These are phyloP conservation scores for Picochlorum sp. DNA, from an alignment of 139 green algal genomes.

Conservation along the genomic window DNA sequence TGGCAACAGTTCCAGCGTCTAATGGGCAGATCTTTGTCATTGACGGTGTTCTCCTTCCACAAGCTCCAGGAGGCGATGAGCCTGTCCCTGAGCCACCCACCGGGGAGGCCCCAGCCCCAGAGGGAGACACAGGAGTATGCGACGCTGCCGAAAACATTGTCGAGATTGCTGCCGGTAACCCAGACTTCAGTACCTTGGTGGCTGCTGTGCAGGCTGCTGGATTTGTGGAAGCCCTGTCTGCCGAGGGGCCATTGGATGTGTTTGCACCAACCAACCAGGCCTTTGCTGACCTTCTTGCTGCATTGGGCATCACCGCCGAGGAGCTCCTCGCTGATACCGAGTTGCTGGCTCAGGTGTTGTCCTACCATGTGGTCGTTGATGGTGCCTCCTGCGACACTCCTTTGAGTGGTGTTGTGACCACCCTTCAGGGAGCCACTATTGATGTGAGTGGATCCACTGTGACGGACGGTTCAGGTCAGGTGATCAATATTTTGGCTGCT, in stretches of 20 bases:
- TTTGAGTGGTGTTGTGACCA: too few species aligned
- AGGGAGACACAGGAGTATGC: background rate
- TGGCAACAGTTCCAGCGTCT: constrained; percentile 16
- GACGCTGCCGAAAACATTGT: constrained; percentile 7
- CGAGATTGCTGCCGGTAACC: constrained; percentile 3
- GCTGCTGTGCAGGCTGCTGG: constrained; percentile 3
- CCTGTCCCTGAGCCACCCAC: background rate
- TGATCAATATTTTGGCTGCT: constrained; percentile 15
- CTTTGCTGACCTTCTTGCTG: constrained; percentile 18
- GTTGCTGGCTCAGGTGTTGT: too few species aligned
- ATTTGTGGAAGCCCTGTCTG: constrained; percentile 14
- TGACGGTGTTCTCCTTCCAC: constrained; percentile 14
- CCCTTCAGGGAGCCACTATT: too few species aligned
- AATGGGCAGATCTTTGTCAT: constrained; percentile 20
- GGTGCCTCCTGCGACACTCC: too few species aligned
- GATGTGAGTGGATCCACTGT: too few species aligned
- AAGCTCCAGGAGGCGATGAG: background rate
- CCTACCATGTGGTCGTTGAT: too few species aligned
- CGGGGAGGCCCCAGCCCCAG: too few species aligned
- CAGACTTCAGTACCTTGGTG: constrained; percentile 17
- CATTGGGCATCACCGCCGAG: too few species aligned
- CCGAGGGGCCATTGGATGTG: constrained; percentile 24
- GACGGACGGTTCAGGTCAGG: background rate
- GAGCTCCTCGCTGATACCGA: too few species aligned
- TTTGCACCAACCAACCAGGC: constrained; percentile 47